These are phyloP conservation scores for Starmerella riodocensis DNA, from an alignment of 805 yeast genomes.

Conservation along the genomic window DNA sequence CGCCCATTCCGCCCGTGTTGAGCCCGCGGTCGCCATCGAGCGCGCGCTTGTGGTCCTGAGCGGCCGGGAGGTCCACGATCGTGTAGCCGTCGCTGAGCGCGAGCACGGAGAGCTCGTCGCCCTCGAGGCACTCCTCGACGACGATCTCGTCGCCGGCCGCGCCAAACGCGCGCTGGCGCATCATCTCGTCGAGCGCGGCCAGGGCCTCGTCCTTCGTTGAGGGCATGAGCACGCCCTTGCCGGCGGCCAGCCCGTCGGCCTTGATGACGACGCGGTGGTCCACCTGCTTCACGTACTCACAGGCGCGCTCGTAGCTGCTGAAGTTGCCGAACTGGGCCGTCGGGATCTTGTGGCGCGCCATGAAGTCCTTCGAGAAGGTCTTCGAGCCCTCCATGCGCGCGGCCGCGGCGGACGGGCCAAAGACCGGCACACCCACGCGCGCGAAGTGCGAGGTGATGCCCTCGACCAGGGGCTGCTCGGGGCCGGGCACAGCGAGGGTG, in stretches of 20 bases:
- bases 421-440: slow-evolving; percentile 82
- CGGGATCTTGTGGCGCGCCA: slow-evolving; percentile 85
- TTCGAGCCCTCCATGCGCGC: slow-evolving; percentile 96
- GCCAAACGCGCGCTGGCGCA: slow-evolving; percentile 84
- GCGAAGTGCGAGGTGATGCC: slow-evolving; percentile 67
- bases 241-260: slow-evolving; percentile 97
- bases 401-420: slow-evolving; percentile 88
- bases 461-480: slow-evolving; percentile 97
- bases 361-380: slow-evolving; percentile 83
- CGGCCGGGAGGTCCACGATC: slow-evolving; percentile 81
- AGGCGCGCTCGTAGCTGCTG: slow-evolving; percentile 62
- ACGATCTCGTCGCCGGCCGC: slow-evolving; percentile 90
- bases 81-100: slow-evolving; percentile 92
- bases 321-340: slow-evolving; percentile 86
- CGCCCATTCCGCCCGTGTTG: slow-evolving; percentile 99
- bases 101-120: slow-evolving; percentile 88
- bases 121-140: slow-evolving; percentile 89
- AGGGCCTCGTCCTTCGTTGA: slow-evolving; percentile 69
- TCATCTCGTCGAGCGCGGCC: slow-evolving; percentile 69
- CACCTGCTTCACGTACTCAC: slow-evolving; percentile 47
- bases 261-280: slow-evolving; percentile 77
- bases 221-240: slow-evolving; percentile 96
- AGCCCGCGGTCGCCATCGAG: slow-evolving; percentile 89
- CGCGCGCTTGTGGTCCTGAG: slow-evolving; percentile 94
- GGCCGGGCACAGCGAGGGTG: slow-evolving; percentile 83